Base-by-base conservation (phyloP, 495 filamentous ascomycete species). In the Aspergillus cristatus region DNA sequence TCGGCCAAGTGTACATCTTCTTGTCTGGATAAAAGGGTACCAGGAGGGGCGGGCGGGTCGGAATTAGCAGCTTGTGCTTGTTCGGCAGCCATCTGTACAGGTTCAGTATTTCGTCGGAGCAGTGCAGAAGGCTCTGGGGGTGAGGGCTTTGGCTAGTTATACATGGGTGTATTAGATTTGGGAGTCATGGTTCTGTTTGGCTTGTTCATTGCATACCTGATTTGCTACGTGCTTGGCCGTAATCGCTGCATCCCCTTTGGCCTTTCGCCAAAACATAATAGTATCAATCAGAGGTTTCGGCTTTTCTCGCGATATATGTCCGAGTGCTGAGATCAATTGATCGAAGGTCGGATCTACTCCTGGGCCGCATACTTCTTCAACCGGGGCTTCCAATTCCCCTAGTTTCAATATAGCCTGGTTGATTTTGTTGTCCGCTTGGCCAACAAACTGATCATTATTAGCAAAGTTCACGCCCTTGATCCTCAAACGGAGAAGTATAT, bases 191-290 rank as follows among this genome's bases (percentile, higher is more conserved):
- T 6, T n/a, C 8, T 17, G 20, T 24, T 4, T 4, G 20, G 20
- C 8, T 24, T 8, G 20, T 24, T 24, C 20, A 8, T 24, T 24
- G 20, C 62, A 41, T 60, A 82, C 73, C 51, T 82, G 78, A 37
- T 78, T 79, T 25, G 84, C 65, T 48, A 82, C 74, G 16, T 68
- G 64, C 31, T 76, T 68, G 17, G 74, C 74, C 14, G 58, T 55
- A 34, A 72, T 76, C 18, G 87, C 85, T 8, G 84, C 79, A 60
- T 96, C 91, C 47, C 88, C 90, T 62, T 94, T 95, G 28, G 74
- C 79, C 57, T 95, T 95, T 28, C 93, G 76, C 91, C 91, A 98
- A 14, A 87, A 76, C 86, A 98, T 97, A 44, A 97, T 82, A 7
- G 86, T 86, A 59, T 97, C 90, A 47, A 98, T 94, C 37, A 98